A percentile compares a stretch with the other conserved stretches of the same genome.
These are phyloP conservation scores for Calonectria pteridis DNA, from an alignment of 2,329 filamentous ascomycete genomes.

Conservation along the genomic window DNA sequence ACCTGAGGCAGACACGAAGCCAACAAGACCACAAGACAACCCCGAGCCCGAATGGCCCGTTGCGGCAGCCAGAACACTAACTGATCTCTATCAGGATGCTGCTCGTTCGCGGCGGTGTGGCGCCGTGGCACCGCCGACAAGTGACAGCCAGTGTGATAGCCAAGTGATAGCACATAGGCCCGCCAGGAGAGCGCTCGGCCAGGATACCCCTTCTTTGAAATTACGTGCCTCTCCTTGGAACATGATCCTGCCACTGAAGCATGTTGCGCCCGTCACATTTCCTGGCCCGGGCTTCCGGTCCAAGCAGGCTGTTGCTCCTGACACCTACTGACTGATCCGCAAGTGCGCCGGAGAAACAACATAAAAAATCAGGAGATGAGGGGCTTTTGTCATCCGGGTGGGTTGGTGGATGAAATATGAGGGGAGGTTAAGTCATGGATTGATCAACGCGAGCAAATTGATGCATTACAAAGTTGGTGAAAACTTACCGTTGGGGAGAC, in stretches of 20 bases:
- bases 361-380: constrained; percentile 1
- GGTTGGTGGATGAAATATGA: constrained; percentile 14
- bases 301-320: neutral
- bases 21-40: constrained; percentile 11
- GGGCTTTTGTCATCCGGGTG: neutral
- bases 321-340: constrained; percentile 16
- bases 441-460: neutral
- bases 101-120: neutral
- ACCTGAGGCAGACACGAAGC: constrained; percentile 20
- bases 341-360: neutral
- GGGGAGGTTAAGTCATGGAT: neutral
- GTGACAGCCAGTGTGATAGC: neutral
- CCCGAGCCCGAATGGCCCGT: neutral
- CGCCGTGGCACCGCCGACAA: neutral
- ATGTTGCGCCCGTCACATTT: constrained; percentile 14
- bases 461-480: neutral
- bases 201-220: constrained; percentile 19
- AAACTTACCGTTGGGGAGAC: neutral
- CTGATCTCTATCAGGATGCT: neutral
- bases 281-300: constrained; percentile 17
- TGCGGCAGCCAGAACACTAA: constrained; percentile 3
- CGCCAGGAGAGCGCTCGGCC: neutral
- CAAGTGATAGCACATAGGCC: neutral
- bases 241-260: constrained; percentile 1
- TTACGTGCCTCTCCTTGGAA: constrained; percentile 15